Percentiles rank a stretch among this genome's conserved stretches.
Conservation (phyloP, 176 grass and related monocot genomes). For the Metroxylon sagu region DNA sequence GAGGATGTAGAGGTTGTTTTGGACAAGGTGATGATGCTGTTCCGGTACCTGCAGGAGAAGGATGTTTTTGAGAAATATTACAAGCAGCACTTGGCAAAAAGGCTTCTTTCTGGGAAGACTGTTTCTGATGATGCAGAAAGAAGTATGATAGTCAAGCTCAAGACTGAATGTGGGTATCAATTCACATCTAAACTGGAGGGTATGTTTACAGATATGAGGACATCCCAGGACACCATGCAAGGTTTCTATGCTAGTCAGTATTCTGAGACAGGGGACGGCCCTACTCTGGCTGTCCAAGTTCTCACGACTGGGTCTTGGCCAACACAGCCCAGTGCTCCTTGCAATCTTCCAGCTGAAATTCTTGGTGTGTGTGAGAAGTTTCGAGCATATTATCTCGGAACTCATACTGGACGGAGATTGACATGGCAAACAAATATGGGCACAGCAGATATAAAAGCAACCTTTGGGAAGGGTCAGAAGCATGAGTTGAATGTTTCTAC, state of each 20-base stretch:
- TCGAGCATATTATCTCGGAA: constrained; percentile 81
- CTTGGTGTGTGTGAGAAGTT: constrained; percentile 74
- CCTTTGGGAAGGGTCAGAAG: constrained; percentile 83
- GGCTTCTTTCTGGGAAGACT: constrained; percentile 78
- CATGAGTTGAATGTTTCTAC: constrained; percentile 98
- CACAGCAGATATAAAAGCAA: constrained; percentile 90
- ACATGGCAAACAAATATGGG: constrained; percentile 99
- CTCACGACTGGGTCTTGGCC: constrained; percentile 97
- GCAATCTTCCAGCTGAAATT: constrained; percentile 86
- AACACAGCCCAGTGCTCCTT: constrained; percentile 61
- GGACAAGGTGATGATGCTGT: constrained; percentile 99
- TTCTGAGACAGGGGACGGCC: constrained; percentile 62
- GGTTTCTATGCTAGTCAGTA: constrained; percentile 74
- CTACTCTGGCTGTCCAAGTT: constrained; percentile 85
- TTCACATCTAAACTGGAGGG: constrained; percentile 96
- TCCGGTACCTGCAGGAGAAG: constrained; percentile 95
- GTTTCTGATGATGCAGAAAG: constrained; percentile 94
- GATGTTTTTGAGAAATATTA: constrained; percentile 99
- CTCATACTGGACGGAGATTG: constrained; percentile 81
- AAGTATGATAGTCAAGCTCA: constrained; percentile 98
- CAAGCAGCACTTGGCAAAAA: constrained; percentile 85
- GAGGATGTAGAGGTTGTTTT: constrained; percentile 85
- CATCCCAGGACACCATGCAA: constrained; percentile 88
- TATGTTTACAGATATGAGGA: constrained; percentile 99
- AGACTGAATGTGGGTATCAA: constrained; percentile 96